phyloP scores from a whole-genome alignment of 371 early-diverging fungal species.

The Syncephalastrum contaminatum region DNA sequence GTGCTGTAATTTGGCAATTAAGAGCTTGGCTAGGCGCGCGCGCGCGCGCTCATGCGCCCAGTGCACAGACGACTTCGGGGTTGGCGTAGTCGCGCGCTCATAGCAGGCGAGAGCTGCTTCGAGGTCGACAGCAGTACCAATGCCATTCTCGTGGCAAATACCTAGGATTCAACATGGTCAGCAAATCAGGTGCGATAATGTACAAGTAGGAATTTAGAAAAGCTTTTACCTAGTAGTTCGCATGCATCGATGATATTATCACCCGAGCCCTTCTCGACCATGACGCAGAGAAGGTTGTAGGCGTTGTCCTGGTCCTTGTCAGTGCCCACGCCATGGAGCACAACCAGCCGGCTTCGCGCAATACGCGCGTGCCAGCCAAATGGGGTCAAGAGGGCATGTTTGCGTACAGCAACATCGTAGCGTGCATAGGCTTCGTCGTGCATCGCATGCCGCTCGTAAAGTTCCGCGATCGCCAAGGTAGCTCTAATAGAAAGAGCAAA shows the following conservation, averaged over 20 bases:
- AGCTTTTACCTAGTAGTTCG: conserved; percentile 18
- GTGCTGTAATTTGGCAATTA: conserved; percentile 15
- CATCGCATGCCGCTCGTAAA: conserved; percentile 10
- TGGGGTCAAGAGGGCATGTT: conserved; percentile 7
- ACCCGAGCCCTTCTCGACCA: conserved; percentile 3
- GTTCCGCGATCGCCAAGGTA: conserved; percentile 14
- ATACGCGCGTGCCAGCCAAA: conserved; percentile 20
- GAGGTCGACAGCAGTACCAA: conserved; percentile 9
- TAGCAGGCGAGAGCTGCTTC: no score
- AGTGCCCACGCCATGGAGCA: conserved; percentile 10
- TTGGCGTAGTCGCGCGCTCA: no score
- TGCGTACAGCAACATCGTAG: conserved; percentile 9
- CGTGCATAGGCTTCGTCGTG: conserved; percentile 13
- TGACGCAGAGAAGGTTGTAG: conserved; percentile 13
- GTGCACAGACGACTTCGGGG: conserved; percentile 3
- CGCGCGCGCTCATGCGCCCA: conserved; percentile 33
- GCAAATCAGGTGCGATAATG: not conserved
- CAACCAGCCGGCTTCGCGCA: conserved; percentile 8
- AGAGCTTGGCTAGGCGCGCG: conserved; percentile 22
- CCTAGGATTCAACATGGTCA: conserved; percentile 11
- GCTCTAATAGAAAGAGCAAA: conserved; percentile 14
- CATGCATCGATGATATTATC: conserved; percentile 16
- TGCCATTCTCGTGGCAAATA: conserved; percentile 18
- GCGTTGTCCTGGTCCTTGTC: conserved; percentile 1
- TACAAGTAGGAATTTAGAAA: no score